phyloP scores from a whole-genome alignment of 306 rosid species.

The Corylus heterophylla region DNA sequence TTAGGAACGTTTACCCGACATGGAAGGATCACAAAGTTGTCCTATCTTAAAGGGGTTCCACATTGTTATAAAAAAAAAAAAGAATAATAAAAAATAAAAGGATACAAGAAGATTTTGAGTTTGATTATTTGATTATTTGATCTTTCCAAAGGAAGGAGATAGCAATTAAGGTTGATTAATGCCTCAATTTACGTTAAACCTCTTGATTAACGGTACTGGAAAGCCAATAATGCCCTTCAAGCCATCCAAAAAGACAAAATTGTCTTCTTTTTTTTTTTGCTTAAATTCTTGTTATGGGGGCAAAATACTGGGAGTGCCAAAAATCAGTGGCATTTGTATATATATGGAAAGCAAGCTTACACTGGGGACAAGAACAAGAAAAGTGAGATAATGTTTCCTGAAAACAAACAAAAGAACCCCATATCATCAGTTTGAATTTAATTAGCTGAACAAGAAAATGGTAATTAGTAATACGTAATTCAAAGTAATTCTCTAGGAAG shows the following conservation, averaged over 20 bases:
- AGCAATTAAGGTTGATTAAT: background rate
- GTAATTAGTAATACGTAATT: background rate
- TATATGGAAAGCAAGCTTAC: conserved; percentile 48
- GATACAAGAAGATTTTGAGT: background rate
- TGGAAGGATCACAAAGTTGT: too few species aligned
- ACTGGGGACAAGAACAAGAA: conserved; percentile 74
- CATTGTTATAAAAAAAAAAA: too few species aligned
- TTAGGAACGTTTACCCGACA: too few species aligned
- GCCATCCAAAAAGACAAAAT: background rate
- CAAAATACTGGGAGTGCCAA: background rate
- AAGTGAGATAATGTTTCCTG: conserved; percentile 83
- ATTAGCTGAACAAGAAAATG: background rate
- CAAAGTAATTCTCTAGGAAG: background rate
- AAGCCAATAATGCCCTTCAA: background rate
- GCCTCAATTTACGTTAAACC: background rate
- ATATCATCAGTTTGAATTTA: background rate
- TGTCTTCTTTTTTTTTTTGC: background rate
- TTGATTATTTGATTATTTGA: background rate
- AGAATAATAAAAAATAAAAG: background rate
- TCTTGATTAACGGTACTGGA: too few species aligned
- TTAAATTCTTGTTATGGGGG: background rate
- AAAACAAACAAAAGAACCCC: conserved; percentile 18
- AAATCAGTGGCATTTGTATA: background rate
- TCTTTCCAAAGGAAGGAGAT: background rate
- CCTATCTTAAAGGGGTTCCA: too few species aligned